Conservation (phyloP, 768 basidiomycete genomes). For the Tricholoma sp. region DNA sequence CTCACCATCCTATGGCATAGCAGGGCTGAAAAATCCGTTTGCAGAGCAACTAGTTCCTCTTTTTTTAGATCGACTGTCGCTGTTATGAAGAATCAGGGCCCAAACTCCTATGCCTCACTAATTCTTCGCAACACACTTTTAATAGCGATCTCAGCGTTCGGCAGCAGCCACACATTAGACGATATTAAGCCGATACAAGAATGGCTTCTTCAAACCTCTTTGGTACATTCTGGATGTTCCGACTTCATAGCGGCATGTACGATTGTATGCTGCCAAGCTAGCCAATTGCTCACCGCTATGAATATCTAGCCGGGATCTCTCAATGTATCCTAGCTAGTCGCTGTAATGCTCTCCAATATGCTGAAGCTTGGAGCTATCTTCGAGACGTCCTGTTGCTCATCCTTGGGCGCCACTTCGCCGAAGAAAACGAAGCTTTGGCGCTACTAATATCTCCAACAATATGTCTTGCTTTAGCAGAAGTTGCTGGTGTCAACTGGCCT, state of each 20-base stretch:
- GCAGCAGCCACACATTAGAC: conserved; percentile 6
- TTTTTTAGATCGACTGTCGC: conserved; percentile 8
- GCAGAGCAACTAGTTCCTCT: conserved; percentile 3
- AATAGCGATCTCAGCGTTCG: conserved; percentile 25
- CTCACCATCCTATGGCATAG: conserved; percentile 30
- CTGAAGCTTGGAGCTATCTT: conserved; percentile 54
- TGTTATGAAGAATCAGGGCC: conserved; percentile 2
- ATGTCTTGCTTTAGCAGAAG: conserved; percentile 40
- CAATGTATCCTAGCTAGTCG: conserved; percentile 30
- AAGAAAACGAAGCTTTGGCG: conserved; percentile 46
- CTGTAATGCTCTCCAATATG: conserved; percentile 32
- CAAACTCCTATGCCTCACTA: neutral
- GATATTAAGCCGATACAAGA: conserved; percentile 17
- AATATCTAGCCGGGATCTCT: conserved; percentile 39
- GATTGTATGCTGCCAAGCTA: neutral
- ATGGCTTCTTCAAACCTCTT: conserved; percentile 34
- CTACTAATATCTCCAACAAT: conserved; percentile 44
- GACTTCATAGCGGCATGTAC: conserved; percentile 38
- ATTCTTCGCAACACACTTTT: conserved; percentile 32
- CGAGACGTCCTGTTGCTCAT: conserved; percentile 45
- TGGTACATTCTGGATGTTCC: conserved; percentile 17
- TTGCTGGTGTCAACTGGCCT: conserved; percentile 25
- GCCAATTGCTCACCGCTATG: neutral
- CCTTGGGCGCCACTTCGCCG: conserved; percentile 36
- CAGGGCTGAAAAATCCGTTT: conserved; percentile 9